A percentile compares a stretch with the other conserved stretches of the same genome.
Evolutionary conservation across 306 rosid genomes (phyloP).

Genomic region (Corylus americana): DNA sequence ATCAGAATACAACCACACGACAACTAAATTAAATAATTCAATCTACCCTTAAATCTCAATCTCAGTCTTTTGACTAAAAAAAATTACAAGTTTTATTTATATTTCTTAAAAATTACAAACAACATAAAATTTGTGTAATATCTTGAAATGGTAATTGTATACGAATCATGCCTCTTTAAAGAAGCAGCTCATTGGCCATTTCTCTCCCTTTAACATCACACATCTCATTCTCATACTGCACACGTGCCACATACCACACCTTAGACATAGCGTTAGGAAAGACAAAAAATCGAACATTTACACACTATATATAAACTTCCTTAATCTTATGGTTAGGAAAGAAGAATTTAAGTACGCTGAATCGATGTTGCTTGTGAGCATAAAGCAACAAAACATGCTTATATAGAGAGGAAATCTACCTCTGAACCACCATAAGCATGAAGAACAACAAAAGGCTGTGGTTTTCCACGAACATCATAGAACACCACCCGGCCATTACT

Average conservation of each 20-base stretch:
- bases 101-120: not conserved
- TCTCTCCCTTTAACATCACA: not conserved
- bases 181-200: not conserved
- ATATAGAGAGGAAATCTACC: conserved; percentile 28
- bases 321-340: not conserved
- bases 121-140: not conserved
- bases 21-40: not conserved
- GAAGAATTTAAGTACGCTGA: not conserved
- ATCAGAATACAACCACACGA: not conserved
- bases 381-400: no score
- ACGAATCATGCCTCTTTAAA: not conserved
- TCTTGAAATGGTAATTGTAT: not conserved
- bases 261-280: not conserved
- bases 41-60: not conserved
- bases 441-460: conserved; percentile 87
- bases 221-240: not conserved
- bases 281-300: not conserved
- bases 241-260: not conserved
- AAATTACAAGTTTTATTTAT: not conserved
- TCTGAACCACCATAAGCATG: conserved; percentile 74
- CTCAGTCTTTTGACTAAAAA: not conserved
- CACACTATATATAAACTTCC: not conserved
- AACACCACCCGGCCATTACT: conserved; percentile 94
- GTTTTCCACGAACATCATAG: conserved; percentile 96
- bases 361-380: not conserved